Conservation (phyloP, 352 stramenopile species). For the Globisporangium alternatum region DNA sequence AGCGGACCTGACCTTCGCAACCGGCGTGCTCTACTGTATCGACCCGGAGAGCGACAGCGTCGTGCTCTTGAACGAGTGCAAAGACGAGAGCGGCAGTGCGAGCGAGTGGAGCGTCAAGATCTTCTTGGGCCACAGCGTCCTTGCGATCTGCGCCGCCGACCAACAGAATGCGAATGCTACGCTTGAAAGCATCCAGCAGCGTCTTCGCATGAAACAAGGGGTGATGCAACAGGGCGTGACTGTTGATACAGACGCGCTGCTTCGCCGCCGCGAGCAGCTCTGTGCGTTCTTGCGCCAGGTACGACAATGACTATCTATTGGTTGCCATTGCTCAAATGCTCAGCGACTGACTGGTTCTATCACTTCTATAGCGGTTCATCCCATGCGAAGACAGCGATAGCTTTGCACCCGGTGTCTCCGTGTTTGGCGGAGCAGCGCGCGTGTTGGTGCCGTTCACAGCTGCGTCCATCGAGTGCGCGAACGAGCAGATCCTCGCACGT, state of each 20-base stretch:
- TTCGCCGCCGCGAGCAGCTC: conserved; percentile 2
- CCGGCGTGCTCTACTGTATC: conserved; percentile 50
- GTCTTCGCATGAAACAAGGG: not conserved
- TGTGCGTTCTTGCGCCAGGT: conserved; percentile 12
- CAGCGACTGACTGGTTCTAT: conserved; percentile 1
- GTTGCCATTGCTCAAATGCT: too few species aligned
- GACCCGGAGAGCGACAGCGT: conserved; percentile 58
- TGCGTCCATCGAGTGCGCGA: conserved; percentile 27
- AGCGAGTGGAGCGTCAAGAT: conserved; percentile 10
- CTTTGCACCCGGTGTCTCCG: conserved; percentile 5
- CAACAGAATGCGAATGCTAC: not conserved
- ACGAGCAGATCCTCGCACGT: conserved; percentile 47
- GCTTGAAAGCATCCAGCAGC: conserved; percentile 7
- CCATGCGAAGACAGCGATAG: conserved; percentile 8
- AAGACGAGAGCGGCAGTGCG: conserved; percentile 12
- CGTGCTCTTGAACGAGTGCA: conserved; percentile 31
- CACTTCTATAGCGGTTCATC: conserved; percentile 14
- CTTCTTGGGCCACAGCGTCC: conserved; percentile 11
- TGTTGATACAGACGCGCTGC: not conserved
- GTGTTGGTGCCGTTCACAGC: conserved; percentile 35
- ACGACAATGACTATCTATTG: not conserved
- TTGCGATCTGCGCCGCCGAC: not conserved
- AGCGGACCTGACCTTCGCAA: conserved; percentile 29
- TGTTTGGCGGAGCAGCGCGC: conserved; percentile 51
- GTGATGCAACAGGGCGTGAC: not conserved